Conservation (phyloP, 2,329 filamentous ascomycete genomes). For the Nemania sp. region DNA sequence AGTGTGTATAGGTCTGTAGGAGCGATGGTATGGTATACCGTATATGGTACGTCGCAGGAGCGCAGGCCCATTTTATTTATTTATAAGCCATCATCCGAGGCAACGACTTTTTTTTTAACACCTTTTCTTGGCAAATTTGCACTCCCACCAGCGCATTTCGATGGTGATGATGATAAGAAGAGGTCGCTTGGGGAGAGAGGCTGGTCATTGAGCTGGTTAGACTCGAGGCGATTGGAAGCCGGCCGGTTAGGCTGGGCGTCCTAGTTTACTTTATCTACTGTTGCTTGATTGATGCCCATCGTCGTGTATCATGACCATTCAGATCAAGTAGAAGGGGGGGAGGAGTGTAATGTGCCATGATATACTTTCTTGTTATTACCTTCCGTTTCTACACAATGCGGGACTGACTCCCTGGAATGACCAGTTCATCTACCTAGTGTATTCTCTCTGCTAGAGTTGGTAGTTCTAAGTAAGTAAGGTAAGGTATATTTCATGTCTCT, state of each 20-base stretch:
- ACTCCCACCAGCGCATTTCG: slow-evolving; percentile 5
- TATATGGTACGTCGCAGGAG: slow-evolving; percentile 33
- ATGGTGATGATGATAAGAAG: slow-evolving; percentile 6
- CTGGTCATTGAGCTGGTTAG: not conserved
- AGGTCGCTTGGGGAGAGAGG: not conserved
- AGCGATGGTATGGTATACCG: slow-evolving; percentile 21
- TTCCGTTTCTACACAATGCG: not conserved
- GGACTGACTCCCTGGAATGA: too few species aligned
- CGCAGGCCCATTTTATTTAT: slow-evolving; percentile 21
- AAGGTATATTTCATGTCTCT: too few species aligned
- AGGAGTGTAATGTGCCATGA: not conserved
- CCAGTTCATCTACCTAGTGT: too few species aligned
- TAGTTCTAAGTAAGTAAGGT: too few species aligned
- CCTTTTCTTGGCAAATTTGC: slow-evolving; percentile 17
- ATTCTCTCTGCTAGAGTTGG: too few species aligned
- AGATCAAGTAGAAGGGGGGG: not conserved
- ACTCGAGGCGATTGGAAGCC: slow-evolving; percentile 1
- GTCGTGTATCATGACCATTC: not conserved
- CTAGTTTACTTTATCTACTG: not conserved
- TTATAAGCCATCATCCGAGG: slow-evolving; percentile 30
- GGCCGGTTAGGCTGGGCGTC: not conserved
- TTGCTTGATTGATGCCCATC: slow-evolving; percentile 1
- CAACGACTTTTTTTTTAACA: too few species aligned
- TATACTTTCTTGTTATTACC: not conserved
- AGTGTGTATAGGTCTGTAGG: slow-evolving; percentile 37